Conservation (phyloP, 164 flowering plant genomes). For the Nymphaea colorata region DNA sequence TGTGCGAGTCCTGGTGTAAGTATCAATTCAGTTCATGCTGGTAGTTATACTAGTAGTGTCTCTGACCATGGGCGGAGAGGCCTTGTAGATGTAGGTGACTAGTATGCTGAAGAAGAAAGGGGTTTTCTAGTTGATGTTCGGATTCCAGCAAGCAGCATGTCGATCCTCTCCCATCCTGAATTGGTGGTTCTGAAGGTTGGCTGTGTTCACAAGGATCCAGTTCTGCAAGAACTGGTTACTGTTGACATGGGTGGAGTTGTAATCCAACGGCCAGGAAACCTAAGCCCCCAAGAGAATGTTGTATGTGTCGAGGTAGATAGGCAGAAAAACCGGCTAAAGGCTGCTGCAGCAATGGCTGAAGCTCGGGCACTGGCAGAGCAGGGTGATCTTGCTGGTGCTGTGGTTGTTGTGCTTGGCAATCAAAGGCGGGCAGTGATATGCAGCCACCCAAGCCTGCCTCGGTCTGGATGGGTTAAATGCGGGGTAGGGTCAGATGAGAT, state of each 20-base stretch:
- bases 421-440: constrained; percentile 19
- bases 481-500: no score
- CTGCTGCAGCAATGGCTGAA: constrained; percentile 73
- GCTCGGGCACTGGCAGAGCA: constrained; percentile 66
- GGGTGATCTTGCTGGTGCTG: constrained; percentile 63
- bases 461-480: no score
- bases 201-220: constrained; percentile 51
- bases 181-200: constrained; percentile 43
- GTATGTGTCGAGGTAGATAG: constrained; percentile 79
- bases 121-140: constrained; percentile 57
- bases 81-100: constrained; percentile 54
- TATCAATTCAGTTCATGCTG: constrained; percentile 54
- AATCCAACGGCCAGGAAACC: constrained; percentile 42
- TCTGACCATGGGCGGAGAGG: constrained; percentile 27
- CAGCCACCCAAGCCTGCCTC: no score
- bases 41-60: constrained; percentile 49
- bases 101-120: constrained; percentile 93
- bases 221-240: constrained; percentile 28
- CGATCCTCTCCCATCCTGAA: constrained; percentile 11
- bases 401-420: constrained; percentile 42
- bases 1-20: constrained; percentile 36
- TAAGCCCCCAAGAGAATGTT: constrained; percentile 9
- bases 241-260: constrained; percentile 28
- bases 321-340: constrained; percentile 63
- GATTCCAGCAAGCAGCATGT: constrained; percentile 31